These are phyloP conservation scores for Magnolia sinica DNA, from an alignment of 164 flowering plant species.

Conservation along the genomic window DNA sequence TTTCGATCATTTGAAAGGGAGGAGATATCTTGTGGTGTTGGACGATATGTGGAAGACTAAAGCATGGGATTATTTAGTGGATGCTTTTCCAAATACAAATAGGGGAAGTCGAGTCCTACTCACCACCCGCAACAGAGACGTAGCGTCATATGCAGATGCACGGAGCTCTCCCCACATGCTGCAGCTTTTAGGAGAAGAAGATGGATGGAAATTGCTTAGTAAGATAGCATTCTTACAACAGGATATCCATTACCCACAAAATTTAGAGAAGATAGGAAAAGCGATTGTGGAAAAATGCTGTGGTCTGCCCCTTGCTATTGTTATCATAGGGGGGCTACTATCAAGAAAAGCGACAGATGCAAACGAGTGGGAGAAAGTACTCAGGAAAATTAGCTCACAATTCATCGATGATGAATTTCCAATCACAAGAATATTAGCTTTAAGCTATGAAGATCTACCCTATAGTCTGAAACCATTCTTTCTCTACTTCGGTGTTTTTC, in stretches of 20 bases:
- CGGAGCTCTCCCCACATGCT: background rate
- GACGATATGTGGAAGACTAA: slow-evolving; percentile 48
- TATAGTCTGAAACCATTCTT: background rate
- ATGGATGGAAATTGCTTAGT: background rate
- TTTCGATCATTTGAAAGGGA: slow-evolving; percentile 25
- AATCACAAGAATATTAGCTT: background rate
- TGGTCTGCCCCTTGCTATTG: slow-evolving; percentile 44
- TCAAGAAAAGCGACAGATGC: slow-evolving; percentile 20
- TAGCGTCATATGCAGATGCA: slow-evolving; percentile 15
- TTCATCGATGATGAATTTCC: background rate
- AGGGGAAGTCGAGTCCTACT: slow-evolving; percentile 35
- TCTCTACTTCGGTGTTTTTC: background rate
- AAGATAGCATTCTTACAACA: background rate
- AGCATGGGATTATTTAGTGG: slow-evolving; percentile 37
- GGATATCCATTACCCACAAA: background rate
- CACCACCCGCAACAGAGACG: slow-evolving; percentile 35
- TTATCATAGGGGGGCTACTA: slow-evolving; percentile 48
- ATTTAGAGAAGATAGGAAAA: background rate
- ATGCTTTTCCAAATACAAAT: slow-evolving; percentile 36
- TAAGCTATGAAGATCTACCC: background rate
- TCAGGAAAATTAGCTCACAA: slow-evolving; percentile 25
- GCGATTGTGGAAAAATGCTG: slow-evolving; percentile 16
- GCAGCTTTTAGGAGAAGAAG: background rate
- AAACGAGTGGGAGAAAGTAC: slow-evolving; percentile 37
- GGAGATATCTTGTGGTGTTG: slow-evolving; percentile 45